A percentile compares a stretch with the other conserved stretches of the same genome.
phyloP scores from a whole-genome alignment of 2,329 filamentous ascomycete species.

The Neonectria magnoliae region DNA sequence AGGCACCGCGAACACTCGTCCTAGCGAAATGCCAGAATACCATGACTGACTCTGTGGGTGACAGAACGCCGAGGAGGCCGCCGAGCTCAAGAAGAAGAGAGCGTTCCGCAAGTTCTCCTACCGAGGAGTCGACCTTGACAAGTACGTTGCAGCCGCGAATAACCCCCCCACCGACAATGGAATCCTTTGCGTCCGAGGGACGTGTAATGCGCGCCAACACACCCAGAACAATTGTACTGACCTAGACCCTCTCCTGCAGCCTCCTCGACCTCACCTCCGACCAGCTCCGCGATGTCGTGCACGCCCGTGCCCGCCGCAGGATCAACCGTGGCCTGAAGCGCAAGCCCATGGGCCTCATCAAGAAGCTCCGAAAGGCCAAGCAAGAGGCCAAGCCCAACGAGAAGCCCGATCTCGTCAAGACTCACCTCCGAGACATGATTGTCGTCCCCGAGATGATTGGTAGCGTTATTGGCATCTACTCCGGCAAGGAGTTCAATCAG shows the following conservation, averaged over 20 bases:
- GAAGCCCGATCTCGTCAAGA: constrained; percentile 99
- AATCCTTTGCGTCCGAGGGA: constrained; percentile 12
- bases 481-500: constrained; percentile 99
- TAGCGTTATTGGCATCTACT: constrained; percentile 98
- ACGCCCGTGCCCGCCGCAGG: constrained; percentile 96
- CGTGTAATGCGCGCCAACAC: constrained; percentile 14
- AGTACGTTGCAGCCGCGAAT: constrained; percentile 71
- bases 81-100: constrained; percentile 99
- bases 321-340: constrained; percentile 99
- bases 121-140: constrained; percentile 98
- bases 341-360: constrained; percentile 99
- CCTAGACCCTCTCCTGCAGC: constrained; percentile 60
- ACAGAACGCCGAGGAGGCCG: constrained; percentile 96
- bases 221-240: constrained; percentile 33
- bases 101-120: constrained; percentile 99
- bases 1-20: constrained; percentile 12
- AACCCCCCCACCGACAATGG: constrained; percentile 41
- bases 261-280: constrained; percentile 98
- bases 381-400: constrained; percentile 99
- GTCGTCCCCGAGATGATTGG: constrained; percentile 99
- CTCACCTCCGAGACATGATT: constrained; percentile 99
- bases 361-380: constrained; percentile 99
- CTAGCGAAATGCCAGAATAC: constrained; percentile 18
- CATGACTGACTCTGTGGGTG: constrained; percentile 43
- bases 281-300: constrained; percentile 98